Conservation (phyloP, 1,284 basidiomycete species). For the Melanopsichium pennsylvanicum region DNA sequence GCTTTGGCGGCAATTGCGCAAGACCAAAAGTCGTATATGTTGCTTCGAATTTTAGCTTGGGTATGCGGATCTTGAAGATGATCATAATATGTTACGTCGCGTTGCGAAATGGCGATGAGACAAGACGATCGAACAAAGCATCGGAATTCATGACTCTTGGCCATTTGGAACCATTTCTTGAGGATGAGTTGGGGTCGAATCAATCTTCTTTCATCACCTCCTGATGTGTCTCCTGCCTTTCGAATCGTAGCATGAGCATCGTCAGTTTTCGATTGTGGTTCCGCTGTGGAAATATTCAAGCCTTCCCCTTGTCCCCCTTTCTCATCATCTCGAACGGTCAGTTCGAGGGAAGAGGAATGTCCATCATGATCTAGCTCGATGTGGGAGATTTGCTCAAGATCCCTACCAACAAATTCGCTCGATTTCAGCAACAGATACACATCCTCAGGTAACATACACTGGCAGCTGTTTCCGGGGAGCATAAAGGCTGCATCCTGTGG, state of each 20-base stretch:
- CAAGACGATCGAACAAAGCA: constrained; percentile 38
- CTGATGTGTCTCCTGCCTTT: too few relatives aligned
- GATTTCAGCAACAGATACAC: constrained; percentile 92
- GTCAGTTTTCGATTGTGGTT: too few relatives aligned
- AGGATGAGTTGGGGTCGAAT: constrained; percentile 75
- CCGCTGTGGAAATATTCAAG: too few relatives aligned
- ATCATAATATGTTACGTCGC: constrained; percentile 82
- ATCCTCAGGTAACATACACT: constrained; percentile 85
- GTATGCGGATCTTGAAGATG: constrained; percentile 72
- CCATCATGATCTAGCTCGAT: too few relatives aligned
- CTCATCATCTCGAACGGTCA: too few relatives aligned
- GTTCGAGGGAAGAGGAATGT: too few relatives aligned
- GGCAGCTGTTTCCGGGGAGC: constrained; percentile 82
- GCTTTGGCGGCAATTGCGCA: constrained; percentile 68
- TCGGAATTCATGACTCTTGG: constrained; percentile 71
- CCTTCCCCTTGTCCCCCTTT: too few relatives aligned
- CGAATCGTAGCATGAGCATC: too few relatives aligned
- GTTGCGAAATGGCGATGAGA: constrained; percentile 78
- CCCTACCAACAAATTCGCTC: constrained; percentile 86
- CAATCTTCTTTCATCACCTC: neutral
- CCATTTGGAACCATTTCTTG: constrained; percentile 87
- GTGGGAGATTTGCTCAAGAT: constrained; percentile 71
- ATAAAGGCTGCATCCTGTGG: constrained; percentile 84
- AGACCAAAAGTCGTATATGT: constrained; percentile 76
- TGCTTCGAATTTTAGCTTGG: constrained; percentile 71